Conservation (phyloP, 208 protist species). For the Trichomonas vaginalis region DNA sequence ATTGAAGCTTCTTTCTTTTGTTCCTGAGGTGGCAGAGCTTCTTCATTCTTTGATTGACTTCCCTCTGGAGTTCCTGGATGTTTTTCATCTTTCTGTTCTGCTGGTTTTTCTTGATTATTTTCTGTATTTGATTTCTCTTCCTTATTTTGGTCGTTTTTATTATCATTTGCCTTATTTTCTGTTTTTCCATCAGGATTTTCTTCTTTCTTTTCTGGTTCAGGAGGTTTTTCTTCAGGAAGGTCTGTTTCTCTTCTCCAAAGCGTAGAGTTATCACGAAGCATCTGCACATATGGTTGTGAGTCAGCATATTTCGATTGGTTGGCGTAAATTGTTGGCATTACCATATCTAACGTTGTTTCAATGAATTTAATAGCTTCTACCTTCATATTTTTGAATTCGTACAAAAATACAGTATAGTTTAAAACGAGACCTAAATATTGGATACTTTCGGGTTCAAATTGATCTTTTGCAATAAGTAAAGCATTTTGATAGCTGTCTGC, state of each 20-base stretch:
- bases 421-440: constrained; percentile 43
- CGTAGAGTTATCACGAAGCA: background rate
- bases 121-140: background rate
- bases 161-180: no score
- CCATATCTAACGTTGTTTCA: constrained; percentile 23
- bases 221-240: background rate
- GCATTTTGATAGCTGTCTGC: constrained; percentile 31
- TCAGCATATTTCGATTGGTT: background rate
- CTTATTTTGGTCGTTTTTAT: background rate
- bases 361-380: constrained; percentile 30
- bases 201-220: background rate
- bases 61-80: no score
- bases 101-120: background rate
- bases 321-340: background rate
- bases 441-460: background rate
- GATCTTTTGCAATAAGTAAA: constrained; percentile 14
- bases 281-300: background rate
- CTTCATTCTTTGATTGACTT: no score
- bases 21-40: no score
- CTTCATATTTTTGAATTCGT: constrained; percentile 27
- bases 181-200: background rate
- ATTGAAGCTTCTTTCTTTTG: no score
- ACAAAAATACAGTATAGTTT: constrained; percentile 49
- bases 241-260: background rate
- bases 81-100: background rate